These are phyloP conservation scores for Boletus eberwhitei DNA, from an alignment of 768 basidiomycete species.

Conservation along the genomic window DNA sequence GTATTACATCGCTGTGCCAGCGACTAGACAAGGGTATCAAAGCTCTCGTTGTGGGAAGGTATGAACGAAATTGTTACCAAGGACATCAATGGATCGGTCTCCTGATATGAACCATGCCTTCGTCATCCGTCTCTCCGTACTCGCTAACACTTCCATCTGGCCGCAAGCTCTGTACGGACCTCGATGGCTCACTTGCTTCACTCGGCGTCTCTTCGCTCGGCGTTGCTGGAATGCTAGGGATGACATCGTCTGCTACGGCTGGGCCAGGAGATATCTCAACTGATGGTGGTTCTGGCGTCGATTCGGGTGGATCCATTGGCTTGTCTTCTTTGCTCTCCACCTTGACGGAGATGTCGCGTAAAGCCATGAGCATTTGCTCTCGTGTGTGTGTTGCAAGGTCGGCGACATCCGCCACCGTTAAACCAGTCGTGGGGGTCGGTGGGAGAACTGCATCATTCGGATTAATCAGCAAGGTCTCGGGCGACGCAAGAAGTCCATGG, in stretches of 20 bases:
- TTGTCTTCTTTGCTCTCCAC: constrained; percentile 31
- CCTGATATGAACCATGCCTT: constrained; percentile 77
- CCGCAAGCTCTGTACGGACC: constrained; percentile 34
- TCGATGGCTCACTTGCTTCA: constrained; percentile 25
- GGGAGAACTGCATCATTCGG: constrained; percentile 67
- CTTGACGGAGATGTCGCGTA: constrained; percentile 73
- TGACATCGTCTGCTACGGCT: constrained; percentile 25
- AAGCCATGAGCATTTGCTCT: constrained; percentile 71
- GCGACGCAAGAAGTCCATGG: background rate
- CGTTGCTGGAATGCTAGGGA: constrained; percentile 28
- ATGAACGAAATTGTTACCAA: constrained; percentile 4
- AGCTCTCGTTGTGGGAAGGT: constrained; percentile 1
- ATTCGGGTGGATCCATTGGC: constrained; percentile 13
- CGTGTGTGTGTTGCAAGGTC: constrained; percentile 65
- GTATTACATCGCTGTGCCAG: constrained; percentile 11
- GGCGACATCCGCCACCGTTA: constrained; percentile 68
- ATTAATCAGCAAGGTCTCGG: background rate
- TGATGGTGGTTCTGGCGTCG: constrained; percentile 23
- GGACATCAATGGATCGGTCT: constrained; percentile 40
- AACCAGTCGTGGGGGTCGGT: constrained; percentile 71
- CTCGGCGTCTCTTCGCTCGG: constrained; percentile 26
- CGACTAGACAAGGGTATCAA: constrained; percentile 27
- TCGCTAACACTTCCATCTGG: constrained; percentile 61
- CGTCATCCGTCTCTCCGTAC: constrained; percentile 79
- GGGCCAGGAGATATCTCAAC: constrained; percentile 1